Evolutionary conservation across 2,329 filamentous ascomycete species (phyloP).

Genomic region (Bipolaris cookei): DNA sequence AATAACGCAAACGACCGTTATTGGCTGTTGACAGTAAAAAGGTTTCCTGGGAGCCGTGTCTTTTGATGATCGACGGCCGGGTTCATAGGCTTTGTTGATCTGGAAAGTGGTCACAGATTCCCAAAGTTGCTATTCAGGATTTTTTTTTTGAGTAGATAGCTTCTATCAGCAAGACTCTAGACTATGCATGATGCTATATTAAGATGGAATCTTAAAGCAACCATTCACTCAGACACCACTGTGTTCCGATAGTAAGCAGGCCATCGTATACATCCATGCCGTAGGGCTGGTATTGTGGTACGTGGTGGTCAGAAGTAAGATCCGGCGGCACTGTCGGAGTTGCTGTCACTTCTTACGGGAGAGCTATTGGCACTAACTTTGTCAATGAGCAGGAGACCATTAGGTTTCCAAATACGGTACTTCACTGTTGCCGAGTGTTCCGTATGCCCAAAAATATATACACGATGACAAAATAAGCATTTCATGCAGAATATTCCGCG

Average conservation of each 20-base stretch:
- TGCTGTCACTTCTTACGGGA: not conserved
- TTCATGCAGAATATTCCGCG: slow-evolving; percentile 2
- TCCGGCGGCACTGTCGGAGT: slow-evolving; percentile 10
- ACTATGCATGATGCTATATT: too few relatives aligned
- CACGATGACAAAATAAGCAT: slow-evolving; percentile 9
- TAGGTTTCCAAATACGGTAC: slow-evolving; percentile 7
- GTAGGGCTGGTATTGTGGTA: not conserved
- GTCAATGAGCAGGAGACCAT: not conserved
- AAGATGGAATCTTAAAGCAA: not conserved
- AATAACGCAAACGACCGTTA: slow-evolving; percentile 24
- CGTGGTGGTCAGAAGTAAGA: not conserved
- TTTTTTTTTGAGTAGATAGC: not conserved
- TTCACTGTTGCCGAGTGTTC: slow-evolving; percentile 19
- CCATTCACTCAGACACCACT: not conserved
- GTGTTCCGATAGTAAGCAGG: not conserved
- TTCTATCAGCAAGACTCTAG: not conserved
- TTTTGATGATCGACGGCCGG: slow-evolving; percentile 2
- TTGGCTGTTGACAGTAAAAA: slow-evolving; percentile 9
- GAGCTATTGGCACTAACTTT: slow-evolving; percentile 13
- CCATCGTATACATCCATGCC: not conserved
- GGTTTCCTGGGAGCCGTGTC: not conserved
- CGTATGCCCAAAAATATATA: not conserved
- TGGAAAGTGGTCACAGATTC: slow-evolving; percentile 3
- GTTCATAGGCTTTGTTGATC: slow-evolving; percentile 12
- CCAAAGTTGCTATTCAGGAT: not conserved